Percentiles rank a stretch among this genome's conserved stretches.
Evolutionary conservation across 2,329 filamentous ascomycete genomes (phyloP).

Genomic region (Botryotinia narcissicola): DNA sequence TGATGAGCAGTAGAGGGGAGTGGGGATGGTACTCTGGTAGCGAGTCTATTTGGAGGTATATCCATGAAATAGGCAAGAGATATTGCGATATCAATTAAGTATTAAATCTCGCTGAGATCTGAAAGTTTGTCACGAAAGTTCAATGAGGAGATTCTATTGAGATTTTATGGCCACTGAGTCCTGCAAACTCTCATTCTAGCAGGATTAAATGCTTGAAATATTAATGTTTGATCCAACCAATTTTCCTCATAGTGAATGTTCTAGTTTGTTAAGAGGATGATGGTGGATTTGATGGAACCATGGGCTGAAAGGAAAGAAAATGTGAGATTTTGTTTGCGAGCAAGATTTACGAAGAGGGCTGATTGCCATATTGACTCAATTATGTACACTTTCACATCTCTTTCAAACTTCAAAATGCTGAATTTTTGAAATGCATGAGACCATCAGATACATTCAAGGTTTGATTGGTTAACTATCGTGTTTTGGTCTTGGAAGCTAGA

Average conservation of each 20-base stretch:
- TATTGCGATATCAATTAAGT: background rate
- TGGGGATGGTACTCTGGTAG: background rate
- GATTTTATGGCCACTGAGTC: no score
- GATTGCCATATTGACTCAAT: background rate
- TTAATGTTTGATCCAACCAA: background rate
- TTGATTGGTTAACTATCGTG: background rate
- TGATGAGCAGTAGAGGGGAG: background rate
- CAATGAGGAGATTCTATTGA: no score
- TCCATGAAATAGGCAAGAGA: background rate
- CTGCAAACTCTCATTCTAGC: no score
- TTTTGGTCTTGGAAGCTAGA: background rate
- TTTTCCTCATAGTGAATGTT: background rate
- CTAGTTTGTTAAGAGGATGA: background rate
- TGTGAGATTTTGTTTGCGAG: background rate
- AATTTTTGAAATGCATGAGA: background rate
- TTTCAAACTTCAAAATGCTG: background rate
- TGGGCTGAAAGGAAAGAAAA: background rate
- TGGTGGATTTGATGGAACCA: background rate
- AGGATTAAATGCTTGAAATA: background rate
- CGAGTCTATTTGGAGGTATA: background rate
- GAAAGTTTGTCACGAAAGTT: background rate
- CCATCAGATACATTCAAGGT: background rate
- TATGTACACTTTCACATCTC: background rate
- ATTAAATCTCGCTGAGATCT: background rate
- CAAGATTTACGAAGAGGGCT: background rate